These are phyloP conservation scores for Ophiostoma australiae DNA, from an alignment of 2,329 filamentous ascomycete genomes.

Conservation along the genomic window DNA sequence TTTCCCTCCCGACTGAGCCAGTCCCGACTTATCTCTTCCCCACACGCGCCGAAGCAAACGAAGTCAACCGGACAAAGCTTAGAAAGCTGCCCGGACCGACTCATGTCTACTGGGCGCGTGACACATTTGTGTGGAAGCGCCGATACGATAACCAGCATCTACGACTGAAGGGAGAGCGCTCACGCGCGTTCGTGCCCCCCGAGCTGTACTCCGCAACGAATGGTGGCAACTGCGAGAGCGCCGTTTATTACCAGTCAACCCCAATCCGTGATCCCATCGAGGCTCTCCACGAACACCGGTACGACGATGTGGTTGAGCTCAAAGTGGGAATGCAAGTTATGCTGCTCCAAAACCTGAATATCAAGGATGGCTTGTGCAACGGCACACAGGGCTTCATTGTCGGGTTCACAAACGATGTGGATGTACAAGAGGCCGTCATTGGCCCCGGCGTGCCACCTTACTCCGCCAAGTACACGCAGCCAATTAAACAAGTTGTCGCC, in stretches of 20 bases:
- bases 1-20: constrained; percentile 28
- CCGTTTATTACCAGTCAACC: neutral
- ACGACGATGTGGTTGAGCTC: constrained; percentile 40
- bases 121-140: constrained; percentile 40
- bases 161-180: neutral
- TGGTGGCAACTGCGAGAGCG: neutral
- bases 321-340: constrained; percentile 51
- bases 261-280: constrained; percentile 32
- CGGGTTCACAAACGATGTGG: constrained; percentile 39
- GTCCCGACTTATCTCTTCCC: constrained; percentile 45
- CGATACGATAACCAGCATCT: neutral
- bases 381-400: constrained; percentile 45
- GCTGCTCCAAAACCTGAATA: constrained; percentile 47
- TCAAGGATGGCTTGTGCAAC: constrained; percentile 41
- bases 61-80: constrained; percentile 36
- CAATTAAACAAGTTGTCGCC: constrained; percentile 30
- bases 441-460: neutral
- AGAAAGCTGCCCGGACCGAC: constrained; percentile 30
- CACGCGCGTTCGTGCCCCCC: neutral
- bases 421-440: neutral
- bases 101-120: constrained; percentile 35
- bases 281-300: constrained; percentile 44
- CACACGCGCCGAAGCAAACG: constrained; percentile 37
- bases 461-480: neutral
- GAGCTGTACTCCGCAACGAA: neutral